These are phyloP conservation scores for Cladosporium sp. DNA, from an alignment of 2,329 filamentous ascomycete species.

Conservation along the genomic window DNA sequence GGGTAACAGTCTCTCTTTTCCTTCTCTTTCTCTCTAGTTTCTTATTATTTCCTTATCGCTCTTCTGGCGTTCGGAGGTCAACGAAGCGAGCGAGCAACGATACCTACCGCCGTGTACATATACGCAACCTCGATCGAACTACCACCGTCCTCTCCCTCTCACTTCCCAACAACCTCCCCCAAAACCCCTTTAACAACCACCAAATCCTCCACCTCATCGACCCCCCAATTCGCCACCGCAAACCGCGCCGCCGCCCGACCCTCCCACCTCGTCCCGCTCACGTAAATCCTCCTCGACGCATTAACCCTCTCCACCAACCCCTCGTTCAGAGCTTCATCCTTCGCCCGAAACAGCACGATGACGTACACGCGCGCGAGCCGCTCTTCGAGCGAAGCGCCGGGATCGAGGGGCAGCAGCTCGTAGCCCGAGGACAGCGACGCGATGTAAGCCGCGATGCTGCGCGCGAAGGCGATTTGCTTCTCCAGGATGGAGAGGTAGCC, in stretches of 20 bases:
- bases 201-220: constrained; percentile 62
- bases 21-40: not conserved
- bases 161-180: not conserved
- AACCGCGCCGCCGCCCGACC: constrained; percentile 70
- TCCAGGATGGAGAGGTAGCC: constrained; percentile 66
- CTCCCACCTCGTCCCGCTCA: constrained; percentile 74
- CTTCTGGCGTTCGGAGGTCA: too few species aligned
- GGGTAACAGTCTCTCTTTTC: not conserved
- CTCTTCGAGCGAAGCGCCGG: constrained; percentile 31
- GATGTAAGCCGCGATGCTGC: constrained; percentile 60
- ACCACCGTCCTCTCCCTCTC: too few species aligned
- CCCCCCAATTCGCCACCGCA: constrained; percentile 80
- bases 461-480: constrained; percentile 65
- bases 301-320: constrained; percentile 69
- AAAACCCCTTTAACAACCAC: constrained; percentile 60
- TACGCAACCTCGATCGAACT: too few species aligned
- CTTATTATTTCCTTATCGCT: not conserved
- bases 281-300: constrained; percentile 65
- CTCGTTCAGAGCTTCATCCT: constrained; percentile 56
- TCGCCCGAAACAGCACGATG: constrained; percentile 72
- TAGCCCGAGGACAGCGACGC: constrained; percentile 52
- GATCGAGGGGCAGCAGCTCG: constrained; percentile 53
- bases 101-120: too few species aligned
- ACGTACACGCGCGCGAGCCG: constrained; percentile 55
- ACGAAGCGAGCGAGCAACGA: too few species aligned